These are phyloP conservation scores for Lomentospora prolificans DNA, from an alignment of 2,329 filamentous ascomycete species.

Conservation along the genomic window DNA sequence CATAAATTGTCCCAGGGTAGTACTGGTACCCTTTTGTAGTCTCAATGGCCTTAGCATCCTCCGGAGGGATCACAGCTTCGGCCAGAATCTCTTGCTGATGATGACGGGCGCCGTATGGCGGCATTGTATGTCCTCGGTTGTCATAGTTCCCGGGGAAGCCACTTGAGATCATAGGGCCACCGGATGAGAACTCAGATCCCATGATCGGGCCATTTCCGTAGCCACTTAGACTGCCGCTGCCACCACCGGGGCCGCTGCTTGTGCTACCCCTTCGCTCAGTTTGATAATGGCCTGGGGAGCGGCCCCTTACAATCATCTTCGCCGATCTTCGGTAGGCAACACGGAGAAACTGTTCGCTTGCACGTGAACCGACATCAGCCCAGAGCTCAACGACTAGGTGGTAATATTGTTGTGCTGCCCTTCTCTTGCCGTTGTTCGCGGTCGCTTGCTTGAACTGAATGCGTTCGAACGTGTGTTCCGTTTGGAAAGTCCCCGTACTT, in stretches of 20 bases:
- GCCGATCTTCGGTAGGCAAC: constrained; percentile 64
- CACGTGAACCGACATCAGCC: constrained; percentile 50
- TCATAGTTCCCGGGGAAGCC: constrained; percentile 29
- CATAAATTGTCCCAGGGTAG: constrained; percentile 41
- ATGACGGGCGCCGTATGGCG: constrained; percentile 32
- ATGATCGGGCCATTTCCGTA: constrained; percentile 30
- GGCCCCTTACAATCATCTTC: constrained; percentile 78
- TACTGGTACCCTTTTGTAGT: constrained; percentile 44
- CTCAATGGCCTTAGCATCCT: constrained; percentile 41
- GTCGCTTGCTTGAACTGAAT: constrained; percentile 94
- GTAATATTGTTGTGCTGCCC: constrained; percentile 87
- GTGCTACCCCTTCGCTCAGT: constrained; percentile 59
- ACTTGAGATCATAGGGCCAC: constrained; percentile 28
- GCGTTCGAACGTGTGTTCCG: constrained; percentile 65
- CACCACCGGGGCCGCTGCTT: constrained; percentile 57
- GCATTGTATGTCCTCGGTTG: constrained; percentile 20
- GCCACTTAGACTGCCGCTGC: constrained; percentile 50
- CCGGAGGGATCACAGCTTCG: constrained; percentile 40
- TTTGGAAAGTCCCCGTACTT: constrained; percentile 29
- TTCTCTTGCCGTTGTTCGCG: constrained; percentile 84
- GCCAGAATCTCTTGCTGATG: constrained; percentile 40
- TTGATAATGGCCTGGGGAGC: constrained; percentile 73
- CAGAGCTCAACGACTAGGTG: constrained; percentile 81
- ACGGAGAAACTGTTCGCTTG: constrained; percentile 51
- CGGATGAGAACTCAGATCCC: constrained; percentile 26